These are phyloP conservation scores for Thelonectria rubi DNA, from an alignment of 2,329 filamentous ascomycete species.

Conservation along the genomic window DNA sequence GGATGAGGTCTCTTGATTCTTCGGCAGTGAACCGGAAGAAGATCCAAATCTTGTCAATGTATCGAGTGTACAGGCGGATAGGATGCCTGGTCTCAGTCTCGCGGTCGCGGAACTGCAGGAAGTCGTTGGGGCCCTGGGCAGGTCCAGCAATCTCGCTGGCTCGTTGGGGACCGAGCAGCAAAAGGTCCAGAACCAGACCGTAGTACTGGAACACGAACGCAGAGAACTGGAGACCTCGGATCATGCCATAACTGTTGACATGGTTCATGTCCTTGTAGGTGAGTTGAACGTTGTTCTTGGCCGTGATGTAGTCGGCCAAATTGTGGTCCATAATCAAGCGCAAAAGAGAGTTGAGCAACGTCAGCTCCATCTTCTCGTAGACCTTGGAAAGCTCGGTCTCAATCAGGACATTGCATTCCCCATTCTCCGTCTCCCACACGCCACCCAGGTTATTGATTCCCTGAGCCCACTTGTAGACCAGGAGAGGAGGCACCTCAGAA, in stretches of 20 bases:
- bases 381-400: conserved; percentile 99
- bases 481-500: conserved; percentile 91
- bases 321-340: conserved; percentile 99
- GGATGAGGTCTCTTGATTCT: conserved; percentile 93
- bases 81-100: conserved; percentile 93
- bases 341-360: conserved; percentile 89
- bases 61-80: conserved; percentile 96
- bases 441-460: conserved; percentile 98
- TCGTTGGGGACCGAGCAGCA: conserved; percentile 90
- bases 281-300: conserved; percentile 98
- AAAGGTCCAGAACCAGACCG: conserved; percentile 90
- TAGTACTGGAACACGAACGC: conserved; percentile 99
- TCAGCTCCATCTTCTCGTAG: conserved; percentile 98
- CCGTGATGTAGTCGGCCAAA: conserved; percentile 97
- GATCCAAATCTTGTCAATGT: conserved; percentile 99
- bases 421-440: conserved; percentile 93
- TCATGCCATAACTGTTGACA: conserved; percentile 98
- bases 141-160: conserved; percentile 98
- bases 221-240: conserved; percentile 96
- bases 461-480: conserved; percentile 99
- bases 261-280: conserved; percentile 99
- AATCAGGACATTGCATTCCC: conserved; percentile 98
- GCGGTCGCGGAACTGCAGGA: conserved; percentile 93
- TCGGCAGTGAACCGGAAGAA: conserved; percentile 94
- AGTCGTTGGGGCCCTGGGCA: conserved; percentile 93